Base-by-base conservation (phyloP, 73 alveolate species). In the Paramecium sexaurelia region DNA sequence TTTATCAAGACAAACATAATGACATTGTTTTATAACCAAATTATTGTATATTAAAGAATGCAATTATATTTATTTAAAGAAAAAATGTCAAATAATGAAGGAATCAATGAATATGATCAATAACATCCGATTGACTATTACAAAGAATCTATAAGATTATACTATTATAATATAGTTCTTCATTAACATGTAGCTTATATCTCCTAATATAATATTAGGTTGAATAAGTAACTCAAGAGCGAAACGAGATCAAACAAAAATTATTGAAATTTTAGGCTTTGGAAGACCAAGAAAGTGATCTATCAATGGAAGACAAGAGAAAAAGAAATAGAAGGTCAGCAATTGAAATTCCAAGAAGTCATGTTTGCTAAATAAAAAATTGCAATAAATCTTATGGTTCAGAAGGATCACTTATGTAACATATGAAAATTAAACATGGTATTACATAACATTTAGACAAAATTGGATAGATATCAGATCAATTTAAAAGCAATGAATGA, bases 1-100 rank as follows among this genome's bases (percentile, higher is more conserved):
- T 92, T 95, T 96, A 5, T 97, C 99, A n/a, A 96, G 99, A 85
- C 94, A 83, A 41, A 83, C 94, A 20, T 92, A 93, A 68, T 95
- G 96, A 95, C 11, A 66, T 66, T 51, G 67, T 51, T 51, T n/a
- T 51, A 51, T 51, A 47, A 47, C 19, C 24, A 47, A 47, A 47
- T 47, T 47, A 51, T 51, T 17, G 67, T 51, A 51, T 51, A 51
- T 51, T 51, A 51, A 51, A 51, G 67, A 51, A 51, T 15, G 67
- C 67, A 51, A 51, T 51, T 51, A 51, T 51, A 51, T 51, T n/a
- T 51, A 51, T 51, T 51, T 51, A 51, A 51, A 51, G 32, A 51
- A 51, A n/a, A 17, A 51, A 51, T 51, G 67, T 51, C 67, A 51
- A 51, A 51, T 51, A 51, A 51, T 51, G 67, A 51, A 51, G 67